phyloP scores from a whole-genome alignment of 352 stramenopile genomes.

The Globisporangium cystogenes region DNA sequence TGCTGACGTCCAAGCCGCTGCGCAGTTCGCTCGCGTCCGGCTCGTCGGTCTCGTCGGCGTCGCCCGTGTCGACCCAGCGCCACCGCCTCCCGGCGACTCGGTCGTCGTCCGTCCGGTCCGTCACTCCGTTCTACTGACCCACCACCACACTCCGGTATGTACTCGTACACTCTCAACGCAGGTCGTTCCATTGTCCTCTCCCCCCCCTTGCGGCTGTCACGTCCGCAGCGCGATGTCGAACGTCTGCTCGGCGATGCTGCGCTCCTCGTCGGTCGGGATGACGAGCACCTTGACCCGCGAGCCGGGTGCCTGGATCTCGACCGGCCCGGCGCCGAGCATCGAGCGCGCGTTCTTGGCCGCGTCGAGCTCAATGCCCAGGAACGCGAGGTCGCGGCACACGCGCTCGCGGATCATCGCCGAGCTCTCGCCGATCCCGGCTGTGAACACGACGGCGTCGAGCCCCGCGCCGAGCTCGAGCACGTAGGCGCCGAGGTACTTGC shows the following conservation, averaged over 20 bases:
- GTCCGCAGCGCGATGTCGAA: slow-evolving; percentile 51
- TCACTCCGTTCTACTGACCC: background rate
- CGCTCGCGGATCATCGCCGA: slow-evolving; percentile 72
- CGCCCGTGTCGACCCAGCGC: slow-evolving; percentile 2
- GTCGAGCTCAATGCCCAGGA: slow-evolving; percentile 76
- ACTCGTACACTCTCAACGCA: background rate
- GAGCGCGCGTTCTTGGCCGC: slow-evolving; percentile 57
- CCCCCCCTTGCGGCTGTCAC: slow-evolving; percentile 7
- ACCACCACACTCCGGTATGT: background rate
- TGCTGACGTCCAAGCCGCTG: slow-evolving; percentile 4
- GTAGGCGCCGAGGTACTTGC: slow-evolving; percentile 87
- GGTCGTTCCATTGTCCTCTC: background rate
- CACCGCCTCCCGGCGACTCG: background rate
- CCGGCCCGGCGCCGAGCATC: slow-evolving; percentile 47
- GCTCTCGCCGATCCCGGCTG: slow-evolving; percentile 84
- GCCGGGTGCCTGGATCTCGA: slow-evolving; percentile 49
- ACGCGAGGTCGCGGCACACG: slow-evolving; percentile 53
- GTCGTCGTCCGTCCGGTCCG: background rate
- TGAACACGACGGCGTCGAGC: slow-evolving; percentile 88
- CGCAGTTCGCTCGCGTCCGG: slow-evolving; percentile 3
- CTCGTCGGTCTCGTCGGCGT: slow-evolving; percentile 1
- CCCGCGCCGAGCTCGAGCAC: slow-evolving; percentile 58
- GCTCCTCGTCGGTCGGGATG: slow-evolving; percentile 89
- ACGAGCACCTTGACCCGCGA: slow-evolving; percentile 72
- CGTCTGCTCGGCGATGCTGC: slow-evolving; percentile 85